A percentile compares a stretch with the other conserved stretches of the same genome.
Evolutionary conservation across 202 grass and related monocot genomes (phyloP).

Genomic region (Zoysia matrella): DNA sequence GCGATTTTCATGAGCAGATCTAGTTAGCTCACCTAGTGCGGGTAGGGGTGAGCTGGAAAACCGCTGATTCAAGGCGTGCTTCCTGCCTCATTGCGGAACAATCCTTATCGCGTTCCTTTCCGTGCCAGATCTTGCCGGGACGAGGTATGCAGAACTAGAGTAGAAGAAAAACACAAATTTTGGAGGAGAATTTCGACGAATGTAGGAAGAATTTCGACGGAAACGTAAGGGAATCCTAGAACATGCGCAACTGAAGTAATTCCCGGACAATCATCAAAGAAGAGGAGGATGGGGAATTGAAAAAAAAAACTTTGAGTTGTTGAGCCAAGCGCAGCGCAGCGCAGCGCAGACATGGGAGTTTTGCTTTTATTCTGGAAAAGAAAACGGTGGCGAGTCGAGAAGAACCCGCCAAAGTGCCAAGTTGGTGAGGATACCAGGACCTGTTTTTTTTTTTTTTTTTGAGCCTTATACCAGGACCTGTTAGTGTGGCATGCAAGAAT

Average conservation of each 20-base stretch:
- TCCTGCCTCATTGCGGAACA: conserved; percentile 74
- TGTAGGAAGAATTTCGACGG: conserved; percentile 5
- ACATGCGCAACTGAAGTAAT: background rate
- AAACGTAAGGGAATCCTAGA: conserved; percentile 10
- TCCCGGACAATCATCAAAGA: background rate
- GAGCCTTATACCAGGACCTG: no score
- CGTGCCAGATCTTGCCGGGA: conserved; percentile 48
- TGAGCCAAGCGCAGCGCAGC: background rate
- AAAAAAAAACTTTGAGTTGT: conserved; percentile 2
- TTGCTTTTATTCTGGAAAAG: background rate
- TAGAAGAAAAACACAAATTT: conserved; percentile 2
- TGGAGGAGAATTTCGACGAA: conserved; percentile 27
- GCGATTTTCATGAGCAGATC: conserved; percentile 39
- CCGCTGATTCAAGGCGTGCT: conserved; percentile 73
- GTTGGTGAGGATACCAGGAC: background rate
- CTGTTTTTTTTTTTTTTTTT: no score
- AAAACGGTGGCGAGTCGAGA: background rate
- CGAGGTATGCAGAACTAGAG: background rate
- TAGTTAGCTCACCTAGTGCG: conserved; percentile 79
- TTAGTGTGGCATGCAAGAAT: no score
- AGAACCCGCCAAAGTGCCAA: background rate
- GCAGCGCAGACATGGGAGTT: background rate
- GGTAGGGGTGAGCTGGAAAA: conserved; percentile 97
- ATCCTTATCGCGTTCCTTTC: background rate
- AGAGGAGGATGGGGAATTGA: conserved; percentile 16